These are phyloP conservation scores for Rosa multiflora DNA, from an alignment of 306 rosid genomes.

Conservation along the genomic window DNA sequence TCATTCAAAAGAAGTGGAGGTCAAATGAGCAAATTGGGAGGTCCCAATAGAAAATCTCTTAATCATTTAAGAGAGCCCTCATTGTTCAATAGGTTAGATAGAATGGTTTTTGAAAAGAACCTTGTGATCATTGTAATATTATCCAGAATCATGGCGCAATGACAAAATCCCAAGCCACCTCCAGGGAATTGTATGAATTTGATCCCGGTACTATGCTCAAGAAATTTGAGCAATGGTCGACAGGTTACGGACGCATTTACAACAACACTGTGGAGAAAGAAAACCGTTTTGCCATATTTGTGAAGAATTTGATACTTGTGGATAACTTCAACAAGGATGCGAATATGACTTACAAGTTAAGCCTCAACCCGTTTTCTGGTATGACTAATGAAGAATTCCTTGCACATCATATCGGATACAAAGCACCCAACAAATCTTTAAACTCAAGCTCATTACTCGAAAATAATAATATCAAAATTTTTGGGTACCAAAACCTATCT, in stretches of 20 bases:
- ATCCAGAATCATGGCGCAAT: too few species aligned
- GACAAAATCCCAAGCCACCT: too few species aligned
- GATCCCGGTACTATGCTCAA: too few species aligned
- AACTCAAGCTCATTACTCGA: not conserved
- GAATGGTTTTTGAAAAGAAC: too few species aligned
- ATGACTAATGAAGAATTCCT: slow-evolving; percentile 28
- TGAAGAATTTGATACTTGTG: slow-evolving; percentile 23
- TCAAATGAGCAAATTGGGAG: too few species aligned
- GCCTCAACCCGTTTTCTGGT: slow-evolving; percentile 25
- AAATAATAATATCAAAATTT: not conserved
- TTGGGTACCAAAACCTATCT: slow-evolving; percentile 27
- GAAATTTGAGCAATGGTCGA: slow-evolving; percentile 26
- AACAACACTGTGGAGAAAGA: slow-evolving; percentile 26
- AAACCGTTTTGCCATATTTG: slow-evolving; percentile 30
- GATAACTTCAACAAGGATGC: slow-evolving; percentile 28
- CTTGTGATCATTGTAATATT: too few species aligned
- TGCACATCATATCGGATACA: slow-evolving; percentile 12
- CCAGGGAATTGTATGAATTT: too few species aligned
- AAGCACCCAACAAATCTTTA: not conserved
- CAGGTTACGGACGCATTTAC: slow-evolving; percentile 13
- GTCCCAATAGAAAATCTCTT: too few species aligned
- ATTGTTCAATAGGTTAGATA: too few species aligned
- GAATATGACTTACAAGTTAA: slow-evolving; percentile 29
- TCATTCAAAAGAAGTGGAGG: too few species aligned
- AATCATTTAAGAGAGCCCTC: too few species aligned